These are phyloP conservation scores for Cymbopogon citratus DNA, from an alignment of 176 grass and related monocot species.

Conservation along the genomic window DNA sequence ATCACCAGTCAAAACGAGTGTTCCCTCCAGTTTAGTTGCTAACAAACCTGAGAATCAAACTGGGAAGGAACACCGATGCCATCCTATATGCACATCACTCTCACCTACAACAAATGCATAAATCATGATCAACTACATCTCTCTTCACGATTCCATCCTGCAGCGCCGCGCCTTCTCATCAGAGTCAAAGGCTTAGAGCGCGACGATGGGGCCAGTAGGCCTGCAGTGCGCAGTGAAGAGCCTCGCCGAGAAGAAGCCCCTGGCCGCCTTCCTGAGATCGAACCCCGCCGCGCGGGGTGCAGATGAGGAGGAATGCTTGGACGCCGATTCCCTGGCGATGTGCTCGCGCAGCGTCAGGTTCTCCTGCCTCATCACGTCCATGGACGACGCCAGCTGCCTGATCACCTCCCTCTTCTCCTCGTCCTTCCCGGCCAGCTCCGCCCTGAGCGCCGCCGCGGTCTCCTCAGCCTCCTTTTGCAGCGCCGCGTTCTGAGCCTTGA, in stretches of 20 bases:
- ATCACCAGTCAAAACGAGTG: neutral
- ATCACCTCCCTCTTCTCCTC: slow-evolving; percentile 98
- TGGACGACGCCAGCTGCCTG: slow-evolving; percentile 63
- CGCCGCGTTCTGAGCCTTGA: slow-evolving; percentile 29
- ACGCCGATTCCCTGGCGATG: slow-evolving; percentile 14
- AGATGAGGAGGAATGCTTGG: slow-evolving; percentile 4
- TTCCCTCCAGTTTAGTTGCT: too few relatives aligned
- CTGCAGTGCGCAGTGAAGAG: slow-evolving; percentile 51
- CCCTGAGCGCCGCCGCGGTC: slow-evolving; percentile 19
- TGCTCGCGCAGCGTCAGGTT: slow-evolving; percentile 45
- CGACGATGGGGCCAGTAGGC: slow-evolving; percentile 43
- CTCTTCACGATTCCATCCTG: neutral
- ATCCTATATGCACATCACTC: neutral
- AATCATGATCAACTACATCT: neutral
- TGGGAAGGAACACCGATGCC: neutral
- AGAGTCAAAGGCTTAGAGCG: slow-evolving; percentile 20
- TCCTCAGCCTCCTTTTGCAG: slow-evolving; percentile 40
- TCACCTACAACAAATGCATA: slow-evolving; percentile 34
- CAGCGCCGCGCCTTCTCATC: neutral
- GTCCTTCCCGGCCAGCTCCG: slow-evolving; percentile 56
- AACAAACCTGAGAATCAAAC: too few relatives aligned
- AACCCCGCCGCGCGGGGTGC: slow-evolving; percentile 11
- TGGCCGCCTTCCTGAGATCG: slow-evolving; percentile 62
- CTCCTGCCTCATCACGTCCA: slow-evolving; percentile 65
- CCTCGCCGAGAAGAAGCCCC: slow-evolving; percentile 44